A percentile compares a stretch with the other conserved stretches of the same genome.
phyloP scores from a whole-genome alignment of 2,329 filamentous ascomycete genomes.

The Colletotrichum echinochloae region DNA sequence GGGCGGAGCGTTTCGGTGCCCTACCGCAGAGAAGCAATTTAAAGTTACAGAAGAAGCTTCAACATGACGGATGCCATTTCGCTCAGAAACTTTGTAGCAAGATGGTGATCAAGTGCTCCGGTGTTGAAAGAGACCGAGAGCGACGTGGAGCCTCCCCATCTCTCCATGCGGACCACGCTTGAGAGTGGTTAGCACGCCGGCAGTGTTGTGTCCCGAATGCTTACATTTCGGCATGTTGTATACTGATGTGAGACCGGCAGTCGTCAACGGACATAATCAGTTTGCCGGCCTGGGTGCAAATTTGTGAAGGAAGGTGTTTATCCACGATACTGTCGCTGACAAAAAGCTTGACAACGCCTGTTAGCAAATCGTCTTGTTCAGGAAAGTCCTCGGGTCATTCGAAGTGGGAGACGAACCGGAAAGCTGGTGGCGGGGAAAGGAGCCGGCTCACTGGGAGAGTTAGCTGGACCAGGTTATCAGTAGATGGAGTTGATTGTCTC shows the following conservation, averaged over 20 bases:
- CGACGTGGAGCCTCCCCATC: background rate
- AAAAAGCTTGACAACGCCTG: background rate
- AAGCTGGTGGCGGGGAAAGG: background rate
- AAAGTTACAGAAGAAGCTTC: background rate
- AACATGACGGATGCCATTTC: background rate
- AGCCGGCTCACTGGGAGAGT: background rate
- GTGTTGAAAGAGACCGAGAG: background rate
- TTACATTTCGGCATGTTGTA: background rate
- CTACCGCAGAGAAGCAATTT: no score
- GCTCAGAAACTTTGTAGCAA: background rate
- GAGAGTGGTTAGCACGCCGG: background rate
- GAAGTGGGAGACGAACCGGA: background rate
- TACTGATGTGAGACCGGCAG: background rate
- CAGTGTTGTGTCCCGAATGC: background rate
- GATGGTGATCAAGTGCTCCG: background rate
- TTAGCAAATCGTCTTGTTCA: background rate
- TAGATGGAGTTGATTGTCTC: background rate
- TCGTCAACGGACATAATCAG: background rate
- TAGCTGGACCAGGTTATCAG: background rate
- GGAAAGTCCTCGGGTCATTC: background rate
- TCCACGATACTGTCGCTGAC: conserved; percentile 5
- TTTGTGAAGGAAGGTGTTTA: background rate
- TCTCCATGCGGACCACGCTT: background rate
- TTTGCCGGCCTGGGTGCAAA: background rate
- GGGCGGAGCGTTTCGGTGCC: no score